phyloP scores from a whole-genome alignment of 106 monocot species.

The Phalaenopsis equestris region DNA sequence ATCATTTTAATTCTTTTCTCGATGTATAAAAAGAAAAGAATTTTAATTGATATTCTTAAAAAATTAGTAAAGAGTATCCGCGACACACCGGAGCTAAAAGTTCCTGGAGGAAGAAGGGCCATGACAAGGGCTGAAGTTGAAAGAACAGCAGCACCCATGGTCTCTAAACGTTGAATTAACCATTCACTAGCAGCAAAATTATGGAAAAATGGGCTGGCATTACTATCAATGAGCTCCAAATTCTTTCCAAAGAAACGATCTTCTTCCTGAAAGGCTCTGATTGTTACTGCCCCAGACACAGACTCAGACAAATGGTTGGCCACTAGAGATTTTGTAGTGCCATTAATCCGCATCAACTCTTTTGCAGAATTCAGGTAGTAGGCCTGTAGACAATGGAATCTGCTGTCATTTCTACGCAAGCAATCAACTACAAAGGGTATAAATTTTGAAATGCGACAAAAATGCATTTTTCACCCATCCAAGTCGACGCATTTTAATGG shows the following conservation, averaged over 20 bases:
- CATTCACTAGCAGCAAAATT: slow-evolving; percentile 78
- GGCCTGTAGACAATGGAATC: slow-evolving; percentile 23
- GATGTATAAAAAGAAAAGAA: neutral
- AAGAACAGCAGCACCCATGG: slow-evolving; percentile 71
- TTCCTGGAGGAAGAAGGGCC: slow-evolving; percentile 62
- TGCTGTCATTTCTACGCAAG: neutral
- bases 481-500: neutral
- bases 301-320: slow-evolving; percentile 93
- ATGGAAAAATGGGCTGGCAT: slow-evolving; percentile 75
- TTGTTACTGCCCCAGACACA: slow-evolving; percentile 62
- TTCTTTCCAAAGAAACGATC: slow-evolving; percentile 48
- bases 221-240: slow-evolving; percentile 56
- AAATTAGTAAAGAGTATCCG: slow-evolving; percentile 1
- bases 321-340: slow-evolving; percentile 81
- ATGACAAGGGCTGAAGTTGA: slow-evolving; percentile 73
- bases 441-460: neutral
- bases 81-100: slow-evolving; percentile 69
- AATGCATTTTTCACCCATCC: neutral
- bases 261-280: slow-evolving; percentile 80
- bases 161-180: slow-evolving; percentile 77
- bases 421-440: neutral
- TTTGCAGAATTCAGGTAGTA: slow-evolving; percentile 88
- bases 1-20: no score
- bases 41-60: neutral
- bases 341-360: slow-evolving; percentile 95